Base-by-base conservation (phyloP, 2,329 filamentous ascomycete species). In the Trichoderma sp. region DNA sequence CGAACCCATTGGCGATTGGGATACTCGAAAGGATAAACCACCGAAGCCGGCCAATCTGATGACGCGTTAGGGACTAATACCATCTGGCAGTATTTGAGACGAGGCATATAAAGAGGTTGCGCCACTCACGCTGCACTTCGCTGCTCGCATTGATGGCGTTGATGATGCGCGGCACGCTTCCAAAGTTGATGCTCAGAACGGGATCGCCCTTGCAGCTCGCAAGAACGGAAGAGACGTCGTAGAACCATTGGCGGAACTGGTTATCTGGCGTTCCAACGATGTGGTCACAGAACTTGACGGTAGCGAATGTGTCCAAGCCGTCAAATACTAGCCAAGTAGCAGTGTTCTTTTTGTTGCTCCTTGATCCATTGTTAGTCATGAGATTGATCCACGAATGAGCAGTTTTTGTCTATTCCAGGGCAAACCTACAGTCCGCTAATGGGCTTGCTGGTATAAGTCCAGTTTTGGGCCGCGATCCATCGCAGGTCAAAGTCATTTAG, bases 161-260 rank as follows among this genome's bases (percentile, higher is more conserved):
- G 60, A 69, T 66, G n/a, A 73, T 73, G 11, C 70, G 52, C 11
- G 74, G 71, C 7, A 71, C 73, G 37, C 72, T 72, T 27, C 72
- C 72, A 53, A 75, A 75, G 57, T 72, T 71, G n/a, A 75, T 61
- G 43, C 71, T 71, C 14, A 74, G 53, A 29, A 31, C 53, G 55
- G 49, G 70, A 61, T 65, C 63, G 13, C 62, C 64, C 31, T 64
- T 64, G 33, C 53, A 72, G 8, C 27, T 52, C 16, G 47, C 43
- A 55, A 89, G 70, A 8, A 83, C 77, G 5, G 80, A 73, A 0
- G 86, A 84, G 3, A 89, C 80, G 59, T 89, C 84, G 70, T 89
- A 89, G 52, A 82, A 83, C 76, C 87, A 89, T 73, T 90, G 87
- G 1, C 87, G 81, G 73, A 90, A 90, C 74, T 89, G 88, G 70